A percentile compares a stretch with the other conserved stretches of the same genome.
phyloP scores from a whole-genome alignment of 2,329 filamentous ascomycete species.

The Emmonsiellopsis sp. region DNA sequence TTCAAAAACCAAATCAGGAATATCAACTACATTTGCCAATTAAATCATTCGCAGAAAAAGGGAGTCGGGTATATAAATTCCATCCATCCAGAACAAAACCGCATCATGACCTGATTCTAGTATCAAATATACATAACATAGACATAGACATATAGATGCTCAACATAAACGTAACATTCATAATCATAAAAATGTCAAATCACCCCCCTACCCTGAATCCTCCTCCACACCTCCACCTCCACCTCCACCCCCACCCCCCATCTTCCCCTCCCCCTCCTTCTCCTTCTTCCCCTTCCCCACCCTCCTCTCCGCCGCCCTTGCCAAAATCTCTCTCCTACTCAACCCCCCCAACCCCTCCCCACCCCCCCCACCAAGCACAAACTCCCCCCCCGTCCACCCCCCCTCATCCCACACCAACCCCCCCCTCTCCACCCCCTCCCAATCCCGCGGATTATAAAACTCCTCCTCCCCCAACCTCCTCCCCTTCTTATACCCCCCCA shows the following conservation, averaged over 20 bases:
- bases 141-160: no score
- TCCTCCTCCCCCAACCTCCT: constrained; percentile 50
- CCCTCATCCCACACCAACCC: constrained; percentile 53
- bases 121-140: no score
- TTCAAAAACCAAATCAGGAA: no score
- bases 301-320: constrained; percentile 63
- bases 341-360: constrained; percentile 36
- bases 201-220: not conserved
- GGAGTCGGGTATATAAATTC: no score
- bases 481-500: constrained; percentile 52
- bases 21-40: no score
- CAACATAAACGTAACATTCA: no score
- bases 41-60: no score
- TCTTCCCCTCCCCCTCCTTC: constrained; percentile 24
- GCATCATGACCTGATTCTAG: no score
- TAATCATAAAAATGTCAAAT: no score
- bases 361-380: constrained; percentile 51
- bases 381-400: constrained; percentile 71
- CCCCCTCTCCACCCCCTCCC: constrained; percentile 43
- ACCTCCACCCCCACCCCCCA: constrained; percentile 4
- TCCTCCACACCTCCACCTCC: not conserved
- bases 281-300: constrained; percentile 42
- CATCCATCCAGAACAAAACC: no score
- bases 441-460: constrained; percentile 52
- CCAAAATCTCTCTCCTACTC: constrained; percentile 65